Conservation (phyloP, 768 basidiomycete genomes). For the Phaeotremella fagi region DNA sequence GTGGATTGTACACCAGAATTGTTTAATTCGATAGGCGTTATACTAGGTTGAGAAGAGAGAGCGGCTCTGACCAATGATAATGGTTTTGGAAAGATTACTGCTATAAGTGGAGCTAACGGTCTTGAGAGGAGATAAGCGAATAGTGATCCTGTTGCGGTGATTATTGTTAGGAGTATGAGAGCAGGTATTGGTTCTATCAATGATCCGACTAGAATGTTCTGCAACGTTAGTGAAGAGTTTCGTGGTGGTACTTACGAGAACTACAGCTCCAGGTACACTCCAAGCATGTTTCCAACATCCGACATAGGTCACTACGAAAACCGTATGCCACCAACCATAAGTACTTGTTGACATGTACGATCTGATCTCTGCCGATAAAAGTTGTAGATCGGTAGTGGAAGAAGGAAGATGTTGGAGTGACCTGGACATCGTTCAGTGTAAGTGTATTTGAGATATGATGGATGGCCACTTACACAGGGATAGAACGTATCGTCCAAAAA, state of each 20-base stretch:
- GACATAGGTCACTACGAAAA: conserved; percentile 74
- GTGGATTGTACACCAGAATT: conserved; percentile 12
- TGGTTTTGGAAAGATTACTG: conserved; percentile 74
- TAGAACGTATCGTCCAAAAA: conserved; percentile 32
- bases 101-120: conserved; percentile 78
- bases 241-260: conserved; percentile 53
- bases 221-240: conserved; percentile 4
- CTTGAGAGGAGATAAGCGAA: conserved; percentile 73
- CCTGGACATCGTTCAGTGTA: neutral
- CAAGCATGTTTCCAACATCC: conserved; percentile 96
- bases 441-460: no score
- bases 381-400: conserved; percentile 43
- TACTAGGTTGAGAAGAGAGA: conserved; percentile 46
- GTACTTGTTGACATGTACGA: conserved; percentile 42
- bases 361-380: conserved; percentile 43
- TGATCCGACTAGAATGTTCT: conserved; percentile 88
- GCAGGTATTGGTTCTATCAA: conserved; percentile 77
- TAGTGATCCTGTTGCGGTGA: conserved; percentile 82
- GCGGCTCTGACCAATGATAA: conserved; percentile 78
- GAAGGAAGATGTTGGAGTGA: conserved; percentile 39
- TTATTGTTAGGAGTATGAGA: conserved; percentile 70
- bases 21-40: conserved; percentile 29
- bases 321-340: conserved; percentile 58
- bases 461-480: conserved; percentile 46
- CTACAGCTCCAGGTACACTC: conserved; percentile 90